Evolutionary conservation across 2,329 filamentous ascomycete species (phyloP), one percentile per base, ranked within the genome.

Genomic region (Cladosporium sphaerospermum): DNA sequence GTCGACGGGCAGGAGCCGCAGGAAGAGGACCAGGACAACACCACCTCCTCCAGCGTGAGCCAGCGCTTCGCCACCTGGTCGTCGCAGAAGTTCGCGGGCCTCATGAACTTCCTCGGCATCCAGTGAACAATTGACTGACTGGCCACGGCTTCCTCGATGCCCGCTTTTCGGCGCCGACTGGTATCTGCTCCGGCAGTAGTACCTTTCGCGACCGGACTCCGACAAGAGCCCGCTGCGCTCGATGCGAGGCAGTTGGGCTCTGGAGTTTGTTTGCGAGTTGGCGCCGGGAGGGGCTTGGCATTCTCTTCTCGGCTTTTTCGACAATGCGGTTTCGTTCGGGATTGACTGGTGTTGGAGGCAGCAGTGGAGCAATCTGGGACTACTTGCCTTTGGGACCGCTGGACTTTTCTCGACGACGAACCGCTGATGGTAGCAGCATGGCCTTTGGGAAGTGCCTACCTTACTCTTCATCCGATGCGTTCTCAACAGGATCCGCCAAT

Each of bases 111-210:
- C 23, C 23, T 28, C 23, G 23, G 23, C 23, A 28, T 28, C 23
- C 23, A 28, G 23, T 28, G 23, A 28, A 3, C 23, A 7, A 28
- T 3, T 28, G 23, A 28, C 23, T 28, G 23, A 7, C 23, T 7
- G 4, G 23, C 4, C 23, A 28, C 23, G 23, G 4, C 7, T 7
- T 28, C 23, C 23, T 7, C 23, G 4, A 5, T 7, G 23, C 7
- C 23, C 23, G 23, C 23, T 14, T 14, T 39, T 13, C 36, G n/a
- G 10, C 40, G 18, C 36, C 40, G 31, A 31, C 32, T 33, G 40
- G 40, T 43, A 51, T 51, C 48, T 43, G 33, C 48, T 44, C 37
- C 48, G 48, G 48, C 33, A 43, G 48, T 43, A 51, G 36, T 44
- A 43, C 40, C 33, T 28, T 28, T 36, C 18, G 44, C 48, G 48